phyloP scores from a whole-genome alignment of 192 early-diverging fungal genomes.

The Piromyces finnis region DNA sequence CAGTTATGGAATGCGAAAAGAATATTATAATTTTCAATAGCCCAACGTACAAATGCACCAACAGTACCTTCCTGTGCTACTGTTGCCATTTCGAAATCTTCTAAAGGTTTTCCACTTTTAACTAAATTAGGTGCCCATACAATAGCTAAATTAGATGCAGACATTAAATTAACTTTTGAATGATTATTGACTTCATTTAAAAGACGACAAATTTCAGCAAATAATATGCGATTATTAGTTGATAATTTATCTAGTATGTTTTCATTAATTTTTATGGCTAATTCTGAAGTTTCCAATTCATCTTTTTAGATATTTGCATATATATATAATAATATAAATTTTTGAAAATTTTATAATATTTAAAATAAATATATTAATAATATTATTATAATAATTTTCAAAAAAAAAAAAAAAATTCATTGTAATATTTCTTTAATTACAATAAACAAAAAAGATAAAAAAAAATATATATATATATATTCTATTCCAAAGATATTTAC shows the following conservation, averaged over 20 bases:
- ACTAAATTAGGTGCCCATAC: slow-evolving; percentile 82
- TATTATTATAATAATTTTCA: too few species aligned
- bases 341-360: too few species aligned
- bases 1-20: not conserved
- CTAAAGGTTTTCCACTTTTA: slow-evolving; percentile 13
- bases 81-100: slow-evolving; percentile 22
- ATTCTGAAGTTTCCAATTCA: slow-evolving; percentile 10
- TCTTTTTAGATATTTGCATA: not conserved
- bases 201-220: not conserved
- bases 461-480: too few species aligned
- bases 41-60: not conserved
- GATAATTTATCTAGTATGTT: slow-evolving; percentile 17
- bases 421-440: too few species aligned
- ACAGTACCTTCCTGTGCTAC: slow-evolving; percentile 12
- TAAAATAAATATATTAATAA: too few species aligned
- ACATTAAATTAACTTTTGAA: slow-evolving; percentile 64
- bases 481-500: not conserved
- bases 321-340: not conserved
- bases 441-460: too few species aligned
- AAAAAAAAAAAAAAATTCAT: too few species aligned
- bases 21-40: not conserved
- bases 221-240: slow-evolving; percentile 21
- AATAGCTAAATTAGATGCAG: slow-evolving; percentile 55
- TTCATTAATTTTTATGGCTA: slow-evolving; percentile 12
- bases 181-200: slow-evolving; percentile 2